Evolutionary conservation across 2,329 filamentous ascomycete genomes (phyloP), one percentile per base, ranked within the genome.

Genomic region (Rugonectria rugulosa): DNA sequence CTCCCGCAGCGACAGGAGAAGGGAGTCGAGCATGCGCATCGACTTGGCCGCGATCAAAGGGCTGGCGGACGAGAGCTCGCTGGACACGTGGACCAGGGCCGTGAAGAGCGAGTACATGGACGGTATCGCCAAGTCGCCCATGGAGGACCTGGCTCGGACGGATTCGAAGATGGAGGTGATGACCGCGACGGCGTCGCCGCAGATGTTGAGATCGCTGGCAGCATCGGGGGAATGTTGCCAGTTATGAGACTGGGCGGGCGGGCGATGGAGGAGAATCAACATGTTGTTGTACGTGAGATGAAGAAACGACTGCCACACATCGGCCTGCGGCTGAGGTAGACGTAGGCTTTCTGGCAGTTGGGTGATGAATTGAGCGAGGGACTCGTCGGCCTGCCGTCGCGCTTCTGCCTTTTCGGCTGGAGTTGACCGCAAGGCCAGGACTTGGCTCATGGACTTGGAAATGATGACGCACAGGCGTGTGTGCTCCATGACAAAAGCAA

Each of bases 401-500:
- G 71, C 68, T 24, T 62, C 60, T n/a, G 50, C 56, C 19, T 64
- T 66, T 19, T 68, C 69, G 6, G 63, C 55, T 21, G 56, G 48
- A n/a, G 66, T 60, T 21, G 63, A 51, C 37, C 60, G 47, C n/a
- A 68, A 37, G 8, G 67, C 59, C 15, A 67, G 63, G n/a, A 70
- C 60, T 23, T 59, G 48, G 24, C 59, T 62, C 66, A 72, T 70
- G 3, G 67, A 65, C 70, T 73, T 58, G 65, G 73, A 80, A 36
- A 82, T 77, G 64, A 83, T 79, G 17, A 79, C 73, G 56, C 80
- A 83, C 1, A 83, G 72, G 31, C 76, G 75, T 3, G 79, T 77
- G 43, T 80, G 79, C 26, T 81, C 74, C 20, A 81, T 79, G 15
- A 77, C 75, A 17, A 81, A 79, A 12, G 72, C 70, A 8, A 70